Evolutionary conservation across 306 rosid genomes (phyloP).

Genomic region (Lathyrus sativus): DNA sequence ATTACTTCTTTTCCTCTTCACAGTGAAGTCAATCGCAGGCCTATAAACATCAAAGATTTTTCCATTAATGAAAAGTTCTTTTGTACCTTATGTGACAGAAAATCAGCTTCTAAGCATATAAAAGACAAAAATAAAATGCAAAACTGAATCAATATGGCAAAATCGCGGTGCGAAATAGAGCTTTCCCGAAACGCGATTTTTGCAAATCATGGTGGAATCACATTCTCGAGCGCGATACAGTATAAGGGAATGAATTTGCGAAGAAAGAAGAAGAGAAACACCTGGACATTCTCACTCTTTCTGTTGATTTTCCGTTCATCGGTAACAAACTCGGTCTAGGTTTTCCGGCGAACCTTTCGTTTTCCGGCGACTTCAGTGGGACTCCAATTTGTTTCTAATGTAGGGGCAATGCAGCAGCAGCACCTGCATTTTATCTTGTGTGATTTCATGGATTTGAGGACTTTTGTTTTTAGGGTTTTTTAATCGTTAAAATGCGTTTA

Average conservation of each 20-base stretch:
- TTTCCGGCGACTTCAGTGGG: slow-evolving; percentile 5
- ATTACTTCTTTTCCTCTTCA: slow-evolving; percentile 27
- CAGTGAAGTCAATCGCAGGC: not conserved
- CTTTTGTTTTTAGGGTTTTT: slow-evolving; percentile 7
- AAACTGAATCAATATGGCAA: not conserved
- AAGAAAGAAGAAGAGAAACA: not conserved
- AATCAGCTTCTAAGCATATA: not conserved
- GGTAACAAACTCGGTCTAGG: not conserved
- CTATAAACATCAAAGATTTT: slow-evolving; percentile 11
- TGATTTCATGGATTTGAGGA: not conserved
- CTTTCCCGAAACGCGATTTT: too few species aligned
- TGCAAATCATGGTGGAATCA: not conserved
- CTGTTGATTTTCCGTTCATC: not conserved
- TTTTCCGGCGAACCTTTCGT: not conserved
- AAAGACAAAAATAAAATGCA: not conserved
- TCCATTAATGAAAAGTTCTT: not conserved
- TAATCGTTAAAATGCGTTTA: not conserved
- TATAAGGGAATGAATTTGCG: not conserved
- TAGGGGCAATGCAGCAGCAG: not conserved
- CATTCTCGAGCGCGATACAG: not conserved
- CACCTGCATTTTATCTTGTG: not conserved
- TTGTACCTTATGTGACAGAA: not conserved
- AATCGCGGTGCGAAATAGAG: too few species aligned
- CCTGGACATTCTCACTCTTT: not conserved
- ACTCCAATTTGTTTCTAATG: not conserved